Evolutionary conservation across 192 early-diverging fungal species (phyloP).

Genomic region (Phlyctochytrium planicorne): DNA sequence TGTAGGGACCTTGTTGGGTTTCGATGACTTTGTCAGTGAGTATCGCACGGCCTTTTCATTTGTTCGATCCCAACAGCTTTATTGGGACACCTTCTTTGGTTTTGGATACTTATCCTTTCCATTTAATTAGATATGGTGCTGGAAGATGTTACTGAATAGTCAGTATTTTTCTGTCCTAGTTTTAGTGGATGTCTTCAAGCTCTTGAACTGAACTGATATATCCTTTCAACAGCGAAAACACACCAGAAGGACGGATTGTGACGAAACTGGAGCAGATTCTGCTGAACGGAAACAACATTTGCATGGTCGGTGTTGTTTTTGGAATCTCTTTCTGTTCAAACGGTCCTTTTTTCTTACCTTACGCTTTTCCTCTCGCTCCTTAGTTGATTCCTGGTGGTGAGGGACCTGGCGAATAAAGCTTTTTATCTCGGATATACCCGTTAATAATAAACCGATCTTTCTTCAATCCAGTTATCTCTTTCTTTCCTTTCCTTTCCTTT

Average conservation of each 20-base stretch:
- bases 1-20: constrained; percentile 90
- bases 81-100: background rate
- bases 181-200: background rate
- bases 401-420: too few relatives aligned
- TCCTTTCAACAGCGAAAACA: constrained; percentile 62
- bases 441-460: too few relatives aligned
- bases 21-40: constrained; percentile 96
- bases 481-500: too few relatives aligned
- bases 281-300: constrained; percentile 96
- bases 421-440: too few relatives aligned
- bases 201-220: constrained; percentile 8
- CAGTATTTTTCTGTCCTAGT: too few relatives aligned
- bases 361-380: too few relatives aligned
- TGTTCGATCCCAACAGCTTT: background rate
- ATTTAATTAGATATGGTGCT: constrained; percentile 83
- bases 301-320: too few relatives aligned
- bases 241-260: constrained; percentile 69
- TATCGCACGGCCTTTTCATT: constrained; percentile 4
- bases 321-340: too few relatives aligned
- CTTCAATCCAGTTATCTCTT: too few relatives aligned
- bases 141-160: constrained; percentile 95
- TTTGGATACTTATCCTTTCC: background rate
- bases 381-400: too few relatives aligned
- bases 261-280: constrained; percentile 86
- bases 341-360: too few relatives aligned